Base-by-base conservation (phyloP, 257 asterid species). In the Lantana camara region DNA sequence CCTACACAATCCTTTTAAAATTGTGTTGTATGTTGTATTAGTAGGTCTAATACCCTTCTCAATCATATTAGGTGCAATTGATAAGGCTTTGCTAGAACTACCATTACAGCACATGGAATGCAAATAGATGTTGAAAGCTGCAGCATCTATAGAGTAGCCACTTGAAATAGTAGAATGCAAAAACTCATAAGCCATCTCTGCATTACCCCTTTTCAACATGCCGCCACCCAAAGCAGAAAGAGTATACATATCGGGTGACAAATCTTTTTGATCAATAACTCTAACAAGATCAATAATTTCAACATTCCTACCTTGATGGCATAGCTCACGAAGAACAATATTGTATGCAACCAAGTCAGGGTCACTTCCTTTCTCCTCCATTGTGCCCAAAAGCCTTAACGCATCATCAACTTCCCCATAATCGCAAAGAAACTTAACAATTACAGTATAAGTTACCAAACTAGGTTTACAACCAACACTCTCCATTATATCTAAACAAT, bases 291-390 rank as follows among this genome's bases (percentile, higher is more conserved):
- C 81, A 34, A n/a, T 48, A 24, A 68, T 38, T 14, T 82, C 82
- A 67, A 4, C 55, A 9, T 50, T 14, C 74, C 74, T 80, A 60
- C 67, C 75, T 48, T 82, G 90, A 64, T 41, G 71, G 53, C 80
- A 75, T 61, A 87, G 87, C 62, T 77, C 89, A 37, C 83, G 83
- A 7, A 87, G 72, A 47, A 87, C 68, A 54, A 87, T 79, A 71
- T 84, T 87, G 75, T 80, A 87, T 8, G 76, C 56, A 65, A 84
- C 72, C 67, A 87, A 59, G 71, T 87, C 92, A 5, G 89, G 83
- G 4, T 67, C 63, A 62, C 80, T 82, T 56, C 89, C 90, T 21
- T 57, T 47, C 61, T 63, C 71, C 67, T 82, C 84, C 95, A 87
- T 80, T 40, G 50, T 21, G 59, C 45, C 63, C 78, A 82, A 58